Percentiles rank a stretch among this genome's conserved stretches.
Evolutionary conservation across 257 asterid genomes (phyloP).

Genomic region (Asclepias syriaca): DNA sequence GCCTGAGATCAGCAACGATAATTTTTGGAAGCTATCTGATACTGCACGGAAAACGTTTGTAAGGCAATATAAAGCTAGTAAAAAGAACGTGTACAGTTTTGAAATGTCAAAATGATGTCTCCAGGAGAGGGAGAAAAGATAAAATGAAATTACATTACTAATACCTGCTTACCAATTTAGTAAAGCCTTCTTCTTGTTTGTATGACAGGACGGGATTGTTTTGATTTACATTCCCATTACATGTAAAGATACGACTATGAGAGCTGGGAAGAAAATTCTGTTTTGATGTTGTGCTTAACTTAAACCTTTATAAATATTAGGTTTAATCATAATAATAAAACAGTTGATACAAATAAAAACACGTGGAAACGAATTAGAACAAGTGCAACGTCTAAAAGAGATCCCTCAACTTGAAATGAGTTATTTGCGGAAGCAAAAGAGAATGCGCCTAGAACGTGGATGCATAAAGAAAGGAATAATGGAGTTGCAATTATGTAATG

Average conservation of each 20-base stretch:
- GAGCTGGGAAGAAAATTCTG: background rate
- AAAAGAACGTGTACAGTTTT: background rate
- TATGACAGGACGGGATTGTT: background rate
- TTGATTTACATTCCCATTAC: background rate
- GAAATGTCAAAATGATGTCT: background rate
- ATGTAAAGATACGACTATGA: background rate
- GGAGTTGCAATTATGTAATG: too few relatives aligned
- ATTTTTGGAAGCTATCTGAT: background rate
- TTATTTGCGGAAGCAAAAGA: too few relatives aligned
- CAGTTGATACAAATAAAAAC: too few relatives aligned
- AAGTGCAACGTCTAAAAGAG: too few relatives aligned
- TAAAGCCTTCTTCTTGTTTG: background rate
- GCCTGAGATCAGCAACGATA: slow-evolving; percentile 38
- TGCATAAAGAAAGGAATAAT: too few relatives aligned
- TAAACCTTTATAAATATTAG: too few relatives aligned
- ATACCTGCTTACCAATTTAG: background rate
- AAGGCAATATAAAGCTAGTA: background rate
- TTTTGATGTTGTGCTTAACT: background rate
- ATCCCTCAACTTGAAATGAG: too few relatives aligned
- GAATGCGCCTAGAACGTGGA: too few relatives aligned
- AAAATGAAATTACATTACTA: background rate
- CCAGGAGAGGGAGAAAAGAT: background rate
- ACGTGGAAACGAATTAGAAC: too few relatives aligned
- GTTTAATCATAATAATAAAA: too few relatives aligned
- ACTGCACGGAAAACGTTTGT: background rate